Conservation (phyloP, 1,139 yeast species). For the Hemisphaericaspora lyxosophila region DNA sequence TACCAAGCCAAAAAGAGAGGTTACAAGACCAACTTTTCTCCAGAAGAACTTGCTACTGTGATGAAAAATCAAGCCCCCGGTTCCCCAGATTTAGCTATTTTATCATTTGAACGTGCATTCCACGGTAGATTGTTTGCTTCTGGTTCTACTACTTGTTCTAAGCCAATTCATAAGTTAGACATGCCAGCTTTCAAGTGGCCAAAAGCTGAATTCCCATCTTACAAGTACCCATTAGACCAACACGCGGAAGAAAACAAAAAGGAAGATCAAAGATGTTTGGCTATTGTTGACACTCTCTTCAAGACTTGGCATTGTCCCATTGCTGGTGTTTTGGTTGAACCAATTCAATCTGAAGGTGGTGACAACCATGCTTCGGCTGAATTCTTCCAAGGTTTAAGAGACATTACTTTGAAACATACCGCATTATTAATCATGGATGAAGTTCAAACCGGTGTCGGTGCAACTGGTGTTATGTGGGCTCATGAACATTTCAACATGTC, state of each 20-base stretch:
- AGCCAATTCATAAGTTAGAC: constrained; percentile 81
- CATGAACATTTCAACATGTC: constrained; percentile 77
- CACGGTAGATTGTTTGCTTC: constrained; percentile 84
- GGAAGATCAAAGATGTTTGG: constrained; percentile 70
- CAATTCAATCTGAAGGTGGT: constrained; percentile 86
- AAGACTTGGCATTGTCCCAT: constrained; percentile 62
- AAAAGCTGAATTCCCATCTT: constrained; percentile 75
- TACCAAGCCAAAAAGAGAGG: constrained; percentile 65
- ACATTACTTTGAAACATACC: constrained; percentile 64
- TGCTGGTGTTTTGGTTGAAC: constrained; percentile 77
- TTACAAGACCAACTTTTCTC: constrained; percentile 46
- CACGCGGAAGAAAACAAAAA: constrained; percentile 53
- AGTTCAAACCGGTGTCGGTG: constrained; percentile 87
- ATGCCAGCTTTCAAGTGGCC: constrained; percentile 88
- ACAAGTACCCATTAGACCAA: constrained; percentile 69
- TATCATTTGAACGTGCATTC: constrained; percentile 74
- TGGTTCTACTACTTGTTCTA: constrained; percentile 74
- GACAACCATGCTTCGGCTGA: constrained; percentile 77
- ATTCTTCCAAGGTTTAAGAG: constrained; percentile 78
- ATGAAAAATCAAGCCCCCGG: constrained; percentile 76
- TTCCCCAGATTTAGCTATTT: constrained; percentile 68
- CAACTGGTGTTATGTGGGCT: constrained; percentile 84
- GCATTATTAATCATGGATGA: constrained; percentile 76
- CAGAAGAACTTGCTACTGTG: constrained; percentile 59
- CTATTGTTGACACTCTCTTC: constrained; percentile 55